These are phyloP conservation scores for Microbotryomycetes sp. DNA, from an alignment of 1,284 basidiomycete genomes.

Conservation along the genomic window DNA sequence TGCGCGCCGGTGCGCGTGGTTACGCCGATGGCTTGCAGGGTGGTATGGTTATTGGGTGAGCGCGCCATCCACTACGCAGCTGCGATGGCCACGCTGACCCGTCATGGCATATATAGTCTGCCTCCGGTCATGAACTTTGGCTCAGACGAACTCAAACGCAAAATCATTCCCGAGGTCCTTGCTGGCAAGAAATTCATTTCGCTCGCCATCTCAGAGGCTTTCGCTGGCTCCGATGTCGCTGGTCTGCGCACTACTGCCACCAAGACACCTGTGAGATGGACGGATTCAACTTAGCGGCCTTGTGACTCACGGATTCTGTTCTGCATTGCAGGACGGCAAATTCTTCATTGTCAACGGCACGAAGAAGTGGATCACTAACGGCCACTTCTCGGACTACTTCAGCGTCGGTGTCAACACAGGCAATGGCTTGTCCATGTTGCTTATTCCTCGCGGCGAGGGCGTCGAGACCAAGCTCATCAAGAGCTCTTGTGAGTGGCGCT, in stretches of 20 bases:
- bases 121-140: slow-evolving; percentile 66
- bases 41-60: slow-evolving; percentile 3
- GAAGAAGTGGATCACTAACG: slow-evolving; percentile 42
- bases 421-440: slow-evolving; percentile 75
- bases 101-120: slow-evolving; percentile 5
- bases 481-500: slow-evolving; percentile 48
- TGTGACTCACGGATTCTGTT: neutral
- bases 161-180: slow-evolving; percentile 72
- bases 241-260: slow-evolving; percentile 62
- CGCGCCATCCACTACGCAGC: slow-evolving; percentile 45
- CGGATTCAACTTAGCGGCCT: neutral
- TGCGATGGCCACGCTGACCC: too few relatives aligned
- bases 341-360: slow-evolving; percentile 69
- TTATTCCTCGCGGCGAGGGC: slow-evolving; percentile 49
- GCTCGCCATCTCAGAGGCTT: slow-evolving; percentile 82
- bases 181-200: slow-evolving; percentile 71
- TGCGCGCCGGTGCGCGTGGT: slow-evolving; percentile 65
- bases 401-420: slow-evolving; percentile 41
- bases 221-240: slow-evolving; percentile 50
- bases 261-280: slow-evolving; percentile 70
- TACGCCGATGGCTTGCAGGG: slow-evolving; percentile 43
- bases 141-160: slow-evolving; percentile 63
- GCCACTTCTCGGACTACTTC: slow-evolving; percentile 30
- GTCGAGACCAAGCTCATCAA: slow-evolving; percentile 80
- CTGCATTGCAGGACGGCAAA: slow-evolving; percentile 36